Evolutionary conservation across 1,284 basidiomycete species (phyloP), one percentile per base, ranked within the genome.

Genomic region (Farysia itapuensis): DNA sequence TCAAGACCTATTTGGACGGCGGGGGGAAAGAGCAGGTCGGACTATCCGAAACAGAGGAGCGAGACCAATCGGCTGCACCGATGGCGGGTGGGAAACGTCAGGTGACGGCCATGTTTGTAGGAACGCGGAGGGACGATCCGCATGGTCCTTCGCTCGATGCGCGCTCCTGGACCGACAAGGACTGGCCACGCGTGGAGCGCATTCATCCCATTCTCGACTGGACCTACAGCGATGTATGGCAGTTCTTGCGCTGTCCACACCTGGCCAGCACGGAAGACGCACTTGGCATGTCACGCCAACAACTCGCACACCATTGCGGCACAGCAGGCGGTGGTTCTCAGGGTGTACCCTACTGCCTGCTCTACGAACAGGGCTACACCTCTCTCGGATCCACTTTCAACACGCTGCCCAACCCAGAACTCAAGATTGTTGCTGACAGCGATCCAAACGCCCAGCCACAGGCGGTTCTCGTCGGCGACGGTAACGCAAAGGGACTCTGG

Each of bases 131-230:
- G 56, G 83, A 84, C 4, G 94, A 98, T 79, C 94, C 94, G 1
- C 90, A 96, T 77, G 92, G 93, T 4, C 44, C 54, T 14, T 40
- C 53, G 29, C 36, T 54, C 13, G 35, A 36, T 64, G 22, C 58
- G 3, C 50, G 65, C 1, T 41, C 51, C 5, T 56, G 52, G 43
- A 67, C 67, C 19, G 73, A 74, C 34, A 49, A 59, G 0, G 87
- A 83, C 40, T 98, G 94, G 94, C 93, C 94, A 4, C 75, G 79
- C 4, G 90, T 94, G 50, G 86, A 93, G 72, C 85, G 94, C 16
- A 85, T 98, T 21, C 94, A 98, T 75, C 94, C 95, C 0, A 89
- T 98, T 66, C 87, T 98, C 38, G 87, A 96, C 74, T 98, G 94
- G 94, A 81, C 84, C 0, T 98, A 98, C 77, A 74, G 79, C 2